A percentile compares a stretch with the other conserved stretches of the same genome.
phyloP scores from a whole-genome alignment of 176 grass and related monocot species.

The Hordeum vulgare region MorexV3_pseudomolecules_assembly NC_058520.1:2615342-2615841 shows the following conservation, averaged over 20 bases:
- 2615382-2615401: background rate
- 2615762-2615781: constrained; percentile 52
- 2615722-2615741: background rate
- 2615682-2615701: constrained; percentile 36
- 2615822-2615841: background rate
- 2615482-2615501: constrained; percentile 21
- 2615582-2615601: background rate
- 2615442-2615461: constrained; percentile 25
- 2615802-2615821: constrained; percentile 68
- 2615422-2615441: constrained; percentile 6
- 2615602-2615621: background rate
- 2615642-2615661: constrained; percentile 48
- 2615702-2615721: background rate
- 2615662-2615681: constrained; percentile 29
- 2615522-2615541: constrained; percentile 50
- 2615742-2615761: background rate
- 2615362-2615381: background rate
- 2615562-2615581: constrained; percentile 33
- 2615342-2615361: background rate
- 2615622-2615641: background rate
- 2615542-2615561: constrained; percentile 25
- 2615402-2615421: background rate
- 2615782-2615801: constrained; percentile 82
- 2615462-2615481: background rate
- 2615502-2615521: constrained; percentile 64